These are phyloP conservation scores for Candida berthetii DNA, from an alignment of 805 yeast species.

Conservation along the genomic window DNA sequence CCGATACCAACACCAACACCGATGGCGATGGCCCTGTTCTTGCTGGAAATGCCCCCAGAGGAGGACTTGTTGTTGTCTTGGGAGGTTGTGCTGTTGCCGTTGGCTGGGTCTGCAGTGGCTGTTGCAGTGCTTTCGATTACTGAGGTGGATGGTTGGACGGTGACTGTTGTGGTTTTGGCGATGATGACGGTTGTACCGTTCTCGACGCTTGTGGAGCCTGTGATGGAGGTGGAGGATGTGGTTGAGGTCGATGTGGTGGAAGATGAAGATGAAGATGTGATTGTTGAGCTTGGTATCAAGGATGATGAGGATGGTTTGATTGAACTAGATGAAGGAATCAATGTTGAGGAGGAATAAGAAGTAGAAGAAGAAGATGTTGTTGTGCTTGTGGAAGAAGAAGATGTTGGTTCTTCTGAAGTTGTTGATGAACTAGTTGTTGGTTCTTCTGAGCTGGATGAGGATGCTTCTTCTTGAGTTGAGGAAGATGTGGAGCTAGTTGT, in stretches of 20 bases:
- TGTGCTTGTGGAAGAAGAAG: background rate
- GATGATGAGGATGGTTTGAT: conserved; percentile 2
- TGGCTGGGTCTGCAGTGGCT: conserved; percentile 21
- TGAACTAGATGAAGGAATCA: background rate
- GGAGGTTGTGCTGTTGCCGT: conserved; percentile 6
- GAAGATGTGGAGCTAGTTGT: background rate
- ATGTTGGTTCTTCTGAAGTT: background rate
- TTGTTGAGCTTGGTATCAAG: conserved; percentile 1
- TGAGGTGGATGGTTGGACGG: conserved; percentile 6
- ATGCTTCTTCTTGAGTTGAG: background rate
- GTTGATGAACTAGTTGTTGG: background rate
- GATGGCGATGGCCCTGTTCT: conserved; percentile 45
- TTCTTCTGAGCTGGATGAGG: background rate
- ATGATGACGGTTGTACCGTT: conserved; percentile 5
- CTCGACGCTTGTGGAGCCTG: conserved; percentile 4
- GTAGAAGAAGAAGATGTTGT: conserved; percentile 3
- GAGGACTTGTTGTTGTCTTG: conserved; percentile 2
- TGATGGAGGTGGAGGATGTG: background rate
- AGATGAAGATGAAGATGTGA: conserved; percentile 2
- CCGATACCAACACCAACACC: conserved; percentile 72
- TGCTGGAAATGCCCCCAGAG: conserved; percentile 26
- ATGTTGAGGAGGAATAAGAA: background rate
- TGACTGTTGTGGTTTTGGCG: conserved; percentile 11
- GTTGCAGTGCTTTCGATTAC: conserved; percentile 17
- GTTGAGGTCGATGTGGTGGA: conserved; percentile 2